These are phyloP conservation scores for Myriosclerotinia duriaeana DNA, from an alignment of 2,329 filamentous ascomycete species.

Conservation along the genomic window DNA sequence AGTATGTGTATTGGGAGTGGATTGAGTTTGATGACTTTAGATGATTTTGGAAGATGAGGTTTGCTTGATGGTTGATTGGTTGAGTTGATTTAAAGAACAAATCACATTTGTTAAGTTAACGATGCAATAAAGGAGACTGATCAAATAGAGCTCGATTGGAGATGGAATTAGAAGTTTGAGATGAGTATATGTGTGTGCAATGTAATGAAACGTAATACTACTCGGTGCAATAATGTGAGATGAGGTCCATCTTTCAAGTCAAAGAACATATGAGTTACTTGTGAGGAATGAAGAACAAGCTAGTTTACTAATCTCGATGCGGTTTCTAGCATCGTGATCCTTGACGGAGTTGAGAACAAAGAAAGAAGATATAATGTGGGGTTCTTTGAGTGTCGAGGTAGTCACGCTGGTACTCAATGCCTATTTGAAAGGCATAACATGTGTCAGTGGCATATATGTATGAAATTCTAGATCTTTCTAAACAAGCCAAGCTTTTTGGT, in stretches of 20 bases:
- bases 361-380: neutral
- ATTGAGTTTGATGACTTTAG: neutral
- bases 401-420: neutral
- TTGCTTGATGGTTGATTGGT: no score
- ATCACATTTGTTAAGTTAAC: no score
- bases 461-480: conserved; percentile 2
- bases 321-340: neutral
- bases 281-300: neutral
- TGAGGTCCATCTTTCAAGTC: neutral
- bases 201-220: no score
- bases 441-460: neutral
- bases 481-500: neutral
- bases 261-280: neutral
- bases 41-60: neutral
- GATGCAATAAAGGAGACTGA: no score
- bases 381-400: neutral
- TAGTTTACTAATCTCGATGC: neutral
- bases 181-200: no score
- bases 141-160: neutral
- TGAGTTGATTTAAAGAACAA: no score
- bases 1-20: neutral
- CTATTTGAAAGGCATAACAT: neutral
- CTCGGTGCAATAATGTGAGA: no score
- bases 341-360: neutral
- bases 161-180: neutral